phyloP scores from a whole-genome alignment of 1,284 basidiomycete genomes.

The Psilocybe mexicana region DNA sequence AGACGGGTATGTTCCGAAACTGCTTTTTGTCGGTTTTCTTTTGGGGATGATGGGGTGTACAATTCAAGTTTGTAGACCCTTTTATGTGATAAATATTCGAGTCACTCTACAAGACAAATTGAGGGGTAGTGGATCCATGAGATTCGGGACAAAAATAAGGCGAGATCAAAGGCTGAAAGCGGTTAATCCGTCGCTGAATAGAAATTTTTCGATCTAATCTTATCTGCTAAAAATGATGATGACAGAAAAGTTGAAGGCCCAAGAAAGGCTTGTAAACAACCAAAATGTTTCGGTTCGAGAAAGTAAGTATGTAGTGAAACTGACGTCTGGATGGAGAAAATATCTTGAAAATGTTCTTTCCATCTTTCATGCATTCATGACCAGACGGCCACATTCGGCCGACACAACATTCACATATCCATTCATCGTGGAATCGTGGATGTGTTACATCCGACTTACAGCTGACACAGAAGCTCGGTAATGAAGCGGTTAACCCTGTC shows the following conservation, averaged over 20 bases:
- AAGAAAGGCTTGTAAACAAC: too few species aligned
- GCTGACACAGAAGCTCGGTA: neutral
- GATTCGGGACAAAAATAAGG: neutral
- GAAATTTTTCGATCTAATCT: too few species aligned
- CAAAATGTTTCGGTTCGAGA: too few species aligned
- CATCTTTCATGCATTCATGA: too few species aligned
- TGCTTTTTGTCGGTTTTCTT: neutral
- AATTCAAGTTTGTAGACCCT: neutral
- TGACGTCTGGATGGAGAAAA: too few species aligned
- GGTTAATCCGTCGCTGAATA: too few species aligned
- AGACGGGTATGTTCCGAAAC: neutral
- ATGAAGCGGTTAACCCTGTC: neutral
- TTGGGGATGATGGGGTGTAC: neutral
- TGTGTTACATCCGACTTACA: neutral
- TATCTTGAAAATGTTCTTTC: too few species aligned
- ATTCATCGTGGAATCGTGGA: neutral
- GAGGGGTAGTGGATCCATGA: neutral
- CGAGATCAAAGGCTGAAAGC: neutral
- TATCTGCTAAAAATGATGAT: too few species aligned
- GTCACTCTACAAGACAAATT: conserved; percentile 1
- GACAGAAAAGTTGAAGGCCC: too few species aligned
- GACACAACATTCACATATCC: neutral
- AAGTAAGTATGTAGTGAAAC: too few species aligned
- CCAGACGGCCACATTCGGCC: conserved; percentile 1
- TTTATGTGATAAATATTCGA: neutral